Conservation (phyloP, 257 asterid genomes). For the Echites panduratus region DNA sequence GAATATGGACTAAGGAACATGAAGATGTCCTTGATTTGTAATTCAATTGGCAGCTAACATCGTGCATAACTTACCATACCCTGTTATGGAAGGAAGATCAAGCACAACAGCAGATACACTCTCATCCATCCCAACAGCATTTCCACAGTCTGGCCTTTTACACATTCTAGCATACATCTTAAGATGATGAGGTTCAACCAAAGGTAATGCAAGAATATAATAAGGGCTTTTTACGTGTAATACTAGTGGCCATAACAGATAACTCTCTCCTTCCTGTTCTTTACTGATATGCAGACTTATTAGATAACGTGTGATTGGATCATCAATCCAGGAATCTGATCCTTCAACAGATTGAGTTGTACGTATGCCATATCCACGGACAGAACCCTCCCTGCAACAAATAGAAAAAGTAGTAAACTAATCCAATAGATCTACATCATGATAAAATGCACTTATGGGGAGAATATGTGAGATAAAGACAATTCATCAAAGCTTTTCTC, state of each 20-base stretch:
- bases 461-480: too few species aligned
- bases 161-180: conserved; percentile 70
- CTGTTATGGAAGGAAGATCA: conserved; percentile 95
- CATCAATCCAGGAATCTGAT: conserved; percentile 97
- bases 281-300: conserved; percentile 49
- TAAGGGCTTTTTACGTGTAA: conserved; percentile 70
- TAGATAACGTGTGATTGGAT: conserved; percentile 82
- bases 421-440: neutral
- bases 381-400: conserved; percentile 76
- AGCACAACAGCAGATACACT: conserved; percentile 66
- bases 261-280: conserved; percentile 50
- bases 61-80: conserved; percentile 58
- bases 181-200: conserved; percentile 77
- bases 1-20: neutral
- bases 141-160: conserved; percentile 67
- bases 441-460: neutral
- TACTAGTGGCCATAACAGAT: conserved; percentile 73
- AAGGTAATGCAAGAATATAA: conserved; percentile 64
- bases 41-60: neutral
- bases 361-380: conserved; percentile 81
- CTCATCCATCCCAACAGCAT: conserved; percentile 65
- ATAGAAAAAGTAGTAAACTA: conserved; percentile 7
- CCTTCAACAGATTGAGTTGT: conserved; percentile 70
- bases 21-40: neutral
- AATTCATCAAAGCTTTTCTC: neutral